Percentiles rank a stretch among this genome's conserved stretches.
Evolutionary conservation across 2,329 filamentous ascomycete genomes (phyloP).

Genomic region (Exophiala phaeomuriformis): DNA sequence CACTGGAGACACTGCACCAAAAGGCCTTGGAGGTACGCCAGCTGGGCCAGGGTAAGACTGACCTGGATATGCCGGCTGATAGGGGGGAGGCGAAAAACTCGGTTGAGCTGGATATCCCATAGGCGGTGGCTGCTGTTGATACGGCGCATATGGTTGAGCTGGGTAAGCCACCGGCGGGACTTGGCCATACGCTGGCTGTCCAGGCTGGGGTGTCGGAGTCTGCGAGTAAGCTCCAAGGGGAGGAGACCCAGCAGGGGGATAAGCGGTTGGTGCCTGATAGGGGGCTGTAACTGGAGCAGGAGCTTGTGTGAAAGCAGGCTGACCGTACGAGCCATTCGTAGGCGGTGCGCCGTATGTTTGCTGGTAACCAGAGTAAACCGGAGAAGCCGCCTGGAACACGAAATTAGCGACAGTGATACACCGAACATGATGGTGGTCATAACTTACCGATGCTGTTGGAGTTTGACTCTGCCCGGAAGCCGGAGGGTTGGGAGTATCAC

Average conservation of each 20-base stretch:
- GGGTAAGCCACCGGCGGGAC: conserved; percentile 17
- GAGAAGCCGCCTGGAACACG: conserved; percentile 10
- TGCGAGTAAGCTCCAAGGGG: conserved; percentile 18
- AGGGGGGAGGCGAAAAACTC: conserved; percentile 29
- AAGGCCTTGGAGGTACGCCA: conserved; percentile 31
- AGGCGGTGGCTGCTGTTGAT: conserved; percentile 20
- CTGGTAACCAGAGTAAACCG: conserved; percentile 23
- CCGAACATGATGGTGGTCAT: conserved; percentile 17
- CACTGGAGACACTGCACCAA: conserved; percentile 37
- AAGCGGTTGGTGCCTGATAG: conserved; percentile 13
- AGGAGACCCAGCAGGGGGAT: conserved; percentile 13
- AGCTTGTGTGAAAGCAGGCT: conserved; percentile 20
- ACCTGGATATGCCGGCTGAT: conserved; percentile 31
- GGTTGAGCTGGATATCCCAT: conserved; percentile 28
- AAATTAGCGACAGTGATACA: conserved; percentile 5
- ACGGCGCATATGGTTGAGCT: conserved; percentile 20
- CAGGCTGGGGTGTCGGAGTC: conserved; percentile 27
- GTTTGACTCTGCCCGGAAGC: conserved; percentile 40
- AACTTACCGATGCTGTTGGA: conserved; percentile 40
- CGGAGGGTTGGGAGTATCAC: conserved; percentile 48
- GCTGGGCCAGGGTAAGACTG: conserved; percentile 34
- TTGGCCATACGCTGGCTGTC: conserved; percentile 20
- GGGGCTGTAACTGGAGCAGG: conserved; percentile 14
- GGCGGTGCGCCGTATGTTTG: conserved; percentile 23
- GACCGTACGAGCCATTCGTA: conserved; percentile 24